Evolutionary conservation across 208 protist genomes (phyloP).

Genomic region (Trypanosoma cruzi): DNA sequence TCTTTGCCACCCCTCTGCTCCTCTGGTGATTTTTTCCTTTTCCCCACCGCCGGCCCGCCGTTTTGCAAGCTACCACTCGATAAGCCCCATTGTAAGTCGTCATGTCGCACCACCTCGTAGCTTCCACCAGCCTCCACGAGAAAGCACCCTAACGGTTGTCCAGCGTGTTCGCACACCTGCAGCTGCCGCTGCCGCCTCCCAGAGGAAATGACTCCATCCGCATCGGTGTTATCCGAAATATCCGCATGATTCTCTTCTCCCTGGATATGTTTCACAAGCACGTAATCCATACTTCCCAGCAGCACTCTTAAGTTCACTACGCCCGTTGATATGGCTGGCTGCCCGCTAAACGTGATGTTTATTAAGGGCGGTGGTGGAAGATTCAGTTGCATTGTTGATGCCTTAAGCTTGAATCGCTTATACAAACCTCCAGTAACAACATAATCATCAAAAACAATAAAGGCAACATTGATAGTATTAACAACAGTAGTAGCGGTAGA

Average conservation of each 20-base stretch:
- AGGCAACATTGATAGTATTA: too few species aligned
- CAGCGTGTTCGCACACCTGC: slow-evolving; percentile 15
- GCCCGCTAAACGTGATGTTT: slow-evolving; percentile 55
- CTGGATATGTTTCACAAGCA: slow-evolving; percentile 34
- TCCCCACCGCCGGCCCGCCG: neutral
- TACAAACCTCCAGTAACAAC: neutral
- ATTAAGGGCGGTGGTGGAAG: slow-evolving; percentile 20
- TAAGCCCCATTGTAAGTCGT: slow-evolving; percentile 1
- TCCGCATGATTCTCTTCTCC: neutral
- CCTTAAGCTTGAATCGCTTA: neutral
- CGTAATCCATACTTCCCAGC: slow-evolving; percentile 48
- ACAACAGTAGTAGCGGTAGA: too few species aligned
- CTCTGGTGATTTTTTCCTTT: neutral
- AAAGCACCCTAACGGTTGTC: slow-evolving; percentile 24
- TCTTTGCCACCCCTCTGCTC: neutral
- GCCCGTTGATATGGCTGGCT: slow-evolving; percentile 52
- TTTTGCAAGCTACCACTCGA: neutral
- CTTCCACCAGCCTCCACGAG: slow-evolving; percentile 15
- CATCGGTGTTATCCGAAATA: neutral
- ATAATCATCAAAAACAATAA: neutral
- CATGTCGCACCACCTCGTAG: slow-evolving; percentile 21
- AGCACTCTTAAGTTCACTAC: slow-evolving; percentile 63
- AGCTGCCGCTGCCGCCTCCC: neutral
- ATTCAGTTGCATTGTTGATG: slow-evolving; percentile 7
- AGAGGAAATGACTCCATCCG: neutral